These are phyloP conservation scores for Mortierella alpina DNA, from an alignment of 192 early-diverging fungal species.

Conservation along the genomic window DNA sequence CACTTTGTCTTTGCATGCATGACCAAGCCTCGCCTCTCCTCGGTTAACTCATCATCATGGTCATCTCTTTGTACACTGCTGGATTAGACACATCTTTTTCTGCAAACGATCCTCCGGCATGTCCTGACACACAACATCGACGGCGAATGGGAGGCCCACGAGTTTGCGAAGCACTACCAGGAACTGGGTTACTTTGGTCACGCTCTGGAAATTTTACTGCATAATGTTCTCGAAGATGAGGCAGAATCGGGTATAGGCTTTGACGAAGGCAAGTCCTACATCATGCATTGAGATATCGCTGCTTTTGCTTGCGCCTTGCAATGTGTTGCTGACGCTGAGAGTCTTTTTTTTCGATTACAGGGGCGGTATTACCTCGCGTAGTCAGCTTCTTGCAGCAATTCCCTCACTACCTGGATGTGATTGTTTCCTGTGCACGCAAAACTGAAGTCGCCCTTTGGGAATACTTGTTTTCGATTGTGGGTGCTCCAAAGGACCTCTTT, in stretches of 20 bases:
- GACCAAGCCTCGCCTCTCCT: not conserved
- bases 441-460: constrained; percentile 95
- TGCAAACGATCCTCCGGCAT: constrained; percentile 74
- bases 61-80: not conserved
- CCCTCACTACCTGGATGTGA: constrained; percentile 82
- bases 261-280: constrained; percentile 47
- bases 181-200: constrained; percentile 90
- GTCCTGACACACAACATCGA: constrained; percentile 61
- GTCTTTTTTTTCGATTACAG: constrained; percentile 16
- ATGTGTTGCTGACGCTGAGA: not conserved
- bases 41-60: not conserved
- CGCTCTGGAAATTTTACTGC: constrained; percentile 91
- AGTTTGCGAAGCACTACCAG: constrained; percentile 77
- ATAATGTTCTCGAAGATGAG: constrained; percentile 89
- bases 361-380: constrained; percentile 74
- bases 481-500: constrained; percentile 87
- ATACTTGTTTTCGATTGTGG: constrained; percentile 86
- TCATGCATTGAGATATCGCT: no score
- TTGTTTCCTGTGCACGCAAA: constrained; percentile 96
- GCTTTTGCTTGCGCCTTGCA: not conserved
- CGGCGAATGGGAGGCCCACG: constrained; percentile 68
- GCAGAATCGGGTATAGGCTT: constrained; percentile 62
- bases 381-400: constrained; percentile 86
- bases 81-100: constrained; percentile 78
- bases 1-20: not conserved